Conservation (phyloP, 78 protist species). For the Dictyostelium capitatum region DNA sequence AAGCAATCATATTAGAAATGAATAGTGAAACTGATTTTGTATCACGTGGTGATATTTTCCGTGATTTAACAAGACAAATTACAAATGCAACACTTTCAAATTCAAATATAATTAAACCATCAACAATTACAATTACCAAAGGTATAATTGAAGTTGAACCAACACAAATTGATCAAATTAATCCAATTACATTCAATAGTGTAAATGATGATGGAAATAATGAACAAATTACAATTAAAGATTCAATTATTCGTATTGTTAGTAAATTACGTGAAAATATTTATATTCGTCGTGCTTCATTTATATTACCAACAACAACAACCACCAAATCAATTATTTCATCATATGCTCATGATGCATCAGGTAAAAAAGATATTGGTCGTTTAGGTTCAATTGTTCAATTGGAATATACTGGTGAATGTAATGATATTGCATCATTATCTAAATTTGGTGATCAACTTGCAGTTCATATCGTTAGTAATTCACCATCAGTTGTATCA, state of each 20-base stretch:
- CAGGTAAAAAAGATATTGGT: conserved; percentile 11
- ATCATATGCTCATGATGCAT: conserved; percentile 67
- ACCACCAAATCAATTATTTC: not conserved
- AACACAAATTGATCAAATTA: not conserved
- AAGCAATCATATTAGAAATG: conserved; percentile 51
- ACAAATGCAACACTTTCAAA: not conserved
- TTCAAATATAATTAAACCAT: not conserved
- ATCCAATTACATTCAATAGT: not conserved
- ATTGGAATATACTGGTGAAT: conserved; percentile 22
- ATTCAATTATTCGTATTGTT: conserved; percentile 2
- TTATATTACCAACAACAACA: not conserved
- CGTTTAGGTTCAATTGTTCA: conserved; percentile 53
- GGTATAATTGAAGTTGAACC: not conserved
- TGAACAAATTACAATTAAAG: conserved; percentile 6
- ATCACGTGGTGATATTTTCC: conserved; percentile 61
- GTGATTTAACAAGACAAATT: conserved; percentile 18
- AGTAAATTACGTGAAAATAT: conserved; percentile 65
- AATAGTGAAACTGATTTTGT: conserved; percentile 82
- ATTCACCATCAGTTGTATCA: conserved; percentile 17
- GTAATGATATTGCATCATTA: conserved; percentile 7
- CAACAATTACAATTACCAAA: not conserved
- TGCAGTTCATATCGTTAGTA: conserved; percentile 63
- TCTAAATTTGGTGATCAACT: conserved; percentile 24
- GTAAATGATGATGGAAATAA: not conserved
- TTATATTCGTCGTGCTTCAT: conserved; percentile 28